phyloP scores from a whole-genome alignment of 495 filamentous ascomycete genomes.

The Lophiotrema nucula region DNA sequence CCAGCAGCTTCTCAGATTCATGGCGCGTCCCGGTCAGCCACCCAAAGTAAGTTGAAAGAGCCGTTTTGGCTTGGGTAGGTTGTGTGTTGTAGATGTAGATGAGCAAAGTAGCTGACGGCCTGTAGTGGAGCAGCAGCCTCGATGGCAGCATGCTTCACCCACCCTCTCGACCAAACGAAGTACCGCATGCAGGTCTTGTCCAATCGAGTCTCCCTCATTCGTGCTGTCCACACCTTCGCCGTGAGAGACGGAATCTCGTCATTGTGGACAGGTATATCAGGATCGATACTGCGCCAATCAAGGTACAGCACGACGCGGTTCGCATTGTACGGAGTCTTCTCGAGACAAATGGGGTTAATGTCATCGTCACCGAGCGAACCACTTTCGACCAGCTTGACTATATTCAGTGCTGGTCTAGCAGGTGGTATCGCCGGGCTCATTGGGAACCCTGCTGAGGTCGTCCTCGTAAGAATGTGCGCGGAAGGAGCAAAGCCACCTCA shows the following conservation, averaged over 20 bases:
- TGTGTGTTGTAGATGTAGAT: not conserved
- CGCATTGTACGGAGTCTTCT: constrained; percentile 41
- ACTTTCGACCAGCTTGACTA: constrained; percentile 35
- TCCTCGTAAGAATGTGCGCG: constrained; percentile 15
- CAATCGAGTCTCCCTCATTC: constrained; percentile 38
- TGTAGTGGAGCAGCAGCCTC: constrained; percentile 44
- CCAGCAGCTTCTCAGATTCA: not conserved
- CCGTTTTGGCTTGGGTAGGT: constrained; percentile 2
- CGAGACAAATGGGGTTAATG: constrained; percentile 32
- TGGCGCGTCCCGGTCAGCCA: not conserved
- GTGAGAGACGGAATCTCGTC: constrained; percentile 43
- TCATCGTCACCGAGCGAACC: constrained; percentile 14
- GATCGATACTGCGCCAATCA: constrained; percentile 44
- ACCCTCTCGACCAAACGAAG: constrained; percentile 45
- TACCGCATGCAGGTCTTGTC: constrained; percentile 47
- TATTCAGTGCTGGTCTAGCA: constrained; percentile 34
- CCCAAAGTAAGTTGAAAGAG: not conserved
- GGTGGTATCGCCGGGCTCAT: constrained; percentile 9
- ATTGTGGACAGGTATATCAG: constrained; percentile 44
- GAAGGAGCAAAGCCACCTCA: constrained; percentile 4
- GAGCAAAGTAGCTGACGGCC: not conserved
- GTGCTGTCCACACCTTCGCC: constrained; percentile 40
- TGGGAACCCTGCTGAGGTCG: constrained; percentile 10
- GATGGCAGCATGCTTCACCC: constrained; percentile 46
- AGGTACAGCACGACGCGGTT: constrained; percentile 46